Evolutionary conservation across 179 eudicot species (phyloP), one percentile per base, ranked within the genome.

Genomic region (Beta macrorhiza): DNA sequence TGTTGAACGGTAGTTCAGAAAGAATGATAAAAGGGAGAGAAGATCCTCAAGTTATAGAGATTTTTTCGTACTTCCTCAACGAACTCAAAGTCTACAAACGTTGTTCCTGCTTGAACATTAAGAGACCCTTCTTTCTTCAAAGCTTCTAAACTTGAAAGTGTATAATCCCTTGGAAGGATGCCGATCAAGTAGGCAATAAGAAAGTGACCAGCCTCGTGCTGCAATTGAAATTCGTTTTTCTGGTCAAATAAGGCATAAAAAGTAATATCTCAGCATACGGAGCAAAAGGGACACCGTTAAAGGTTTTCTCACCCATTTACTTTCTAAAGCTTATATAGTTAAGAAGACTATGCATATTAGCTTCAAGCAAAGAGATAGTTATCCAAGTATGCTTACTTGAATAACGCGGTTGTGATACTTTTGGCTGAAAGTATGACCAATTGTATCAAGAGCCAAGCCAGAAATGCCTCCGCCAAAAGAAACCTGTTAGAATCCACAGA

Each of bases 171-270:
- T 0, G 98, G 99, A 83, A 96, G 97, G 78, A 92, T 87, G 32
- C 98, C 99, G 22, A 94, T 82, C 88, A 96, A 78, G 85, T 96
- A 96, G 71, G 99, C 98, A 49, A 92, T 91, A 65, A 94, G 83
- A 88, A 94, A 96, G 87, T 96, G 99, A 62, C 99, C 98, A 82
- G 98, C 98, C 87, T 94, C 99, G 84, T 94, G 99, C 98, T 96
- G 86, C 87, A 84, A 57, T 65, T 55, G 44, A 44, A 25, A 72
- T 72, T 55, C 57, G 58, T 67, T 64, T 55, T 70, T 20, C 37
- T 37, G 17, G 59, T 77, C 72, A 79, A 8, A 19, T 77, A 9
- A 73, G 59, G 52, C 47, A 11, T 44, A 77, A 19, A 58, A 44
- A 63, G 58, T n/a, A 29, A 70, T 45, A 32, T 78, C 5, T 12